Conservation (phyloP, 306 rosid species). For the Mucuna pruriens region DNA sequence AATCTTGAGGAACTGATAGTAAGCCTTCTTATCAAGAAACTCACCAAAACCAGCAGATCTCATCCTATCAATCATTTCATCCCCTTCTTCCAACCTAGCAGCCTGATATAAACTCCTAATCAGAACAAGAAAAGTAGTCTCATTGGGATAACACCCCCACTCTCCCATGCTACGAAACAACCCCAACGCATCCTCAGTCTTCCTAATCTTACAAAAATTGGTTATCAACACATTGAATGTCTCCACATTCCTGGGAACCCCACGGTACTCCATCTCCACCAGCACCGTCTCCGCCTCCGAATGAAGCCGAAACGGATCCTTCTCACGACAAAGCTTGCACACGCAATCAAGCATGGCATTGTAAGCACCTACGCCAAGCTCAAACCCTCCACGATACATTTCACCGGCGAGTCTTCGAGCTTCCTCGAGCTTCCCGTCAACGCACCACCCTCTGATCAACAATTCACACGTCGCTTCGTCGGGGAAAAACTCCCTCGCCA, state of each 20-base stretch:
- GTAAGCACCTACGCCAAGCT: slow-evolving; percentile 64
- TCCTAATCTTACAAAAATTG: slow-evolving; percentile 81
- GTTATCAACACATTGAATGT: slow-evolving; percentile 77
- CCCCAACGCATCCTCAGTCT: slow-evolving; percentile 61
- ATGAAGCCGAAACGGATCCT: slow-evolving; percentile 71
- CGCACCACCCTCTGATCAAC: slow-evolving; percentile 75
- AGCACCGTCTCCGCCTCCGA: slow-evolving; percentile 69
- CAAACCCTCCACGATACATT: slow-evolving; percentile 87
- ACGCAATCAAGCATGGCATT: slow-evolving; percentile 80
- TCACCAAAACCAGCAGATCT: slow-evolving; percentile 60
- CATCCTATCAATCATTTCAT: slow-evolving; percentile 89
- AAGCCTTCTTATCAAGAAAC: slow-evolving; percentile 66
- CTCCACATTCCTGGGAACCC: slow-evolving; percentile 82
- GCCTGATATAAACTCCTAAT: slow-evolving; percentile 79
- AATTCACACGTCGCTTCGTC: slow-evolving; percentile 63
- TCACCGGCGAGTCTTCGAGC: slow-evolving; percentile 77
- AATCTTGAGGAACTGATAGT: slow-evolving; percentile 64
- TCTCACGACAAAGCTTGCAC: slow-evolving; percentile 70
- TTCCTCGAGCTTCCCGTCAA: slow-evolving; percentile 69
- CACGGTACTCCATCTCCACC: slow-evolving; percentile 68
- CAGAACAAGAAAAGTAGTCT: slow-evolving; percentile 60
- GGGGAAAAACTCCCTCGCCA: slow-evolving; percentile 75
- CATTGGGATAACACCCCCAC: slow-evolving; percentile 66
- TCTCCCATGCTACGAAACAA: slow-evolving; percentile 66
- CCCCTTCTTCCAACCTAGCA: slow-evolving; percentile 81